Conservation (phyloP, 805 yeast genomes). For the Yarrowia keelungensis region DNA sequence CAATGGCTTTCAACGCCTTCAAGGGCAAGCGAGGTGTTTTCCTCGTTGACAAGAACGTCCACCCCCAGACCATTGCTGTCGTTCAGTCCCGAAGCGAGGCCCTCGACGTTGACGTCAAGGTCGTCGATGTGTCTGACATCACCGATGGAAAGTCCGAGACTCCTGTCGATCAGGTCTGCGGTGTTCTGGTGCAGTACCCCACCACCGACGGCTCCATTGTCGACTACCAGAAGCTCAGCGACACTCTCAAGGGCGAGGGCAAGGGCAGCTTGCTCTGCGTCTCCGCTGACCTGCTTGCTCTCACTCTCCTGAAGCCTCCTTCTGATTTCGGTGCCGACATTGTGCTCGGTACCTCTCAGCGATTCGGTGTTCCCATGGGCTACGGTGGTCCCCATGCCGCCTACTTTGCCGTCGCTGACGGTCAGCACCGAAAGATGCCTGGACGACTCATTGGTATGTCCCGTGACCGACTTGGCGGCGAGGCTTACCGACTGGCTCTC, state of each 20-base stretch:
- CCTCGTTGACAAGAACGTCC: constrained; percentile 77
- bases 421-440: constrained; percentile 89
- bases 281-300: constrained; percentile 91
- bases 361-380: constrained; percentile 98
- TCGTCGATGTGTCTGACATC: constrained; percentile 60
- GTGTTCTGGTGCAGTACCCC: constrained; percentile 90
- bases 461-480: constrained; percentile 86
- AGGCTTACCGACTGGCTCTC: constrained; percentile 89
- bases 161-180: constrained; percentile 61
- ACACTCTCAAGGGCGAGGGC: constrained; percentile 70
- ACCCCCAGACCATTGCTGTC: constrained; percentile 86
- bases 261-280: constrained; percentile 69
- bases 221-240: constrained; percentile 63
- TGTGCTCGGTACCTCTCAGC: constrained; percentile 89
- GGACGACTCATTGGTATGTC: constrained; percentile 95
- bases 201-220: constrained; percentile 77
- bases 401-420: constrained; percentile 85
- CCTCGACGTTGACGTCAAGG: constrained; percentile 67
- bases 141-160: constrained; percentile 51
- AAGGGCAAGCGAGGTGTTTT: constrained; percentile 72
- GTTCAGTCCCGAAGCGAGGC: constrained; percentile 79
- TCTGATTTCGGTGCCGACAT: constrained; percentile 88
- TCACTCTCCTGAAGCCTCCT: constrained; percentile 86
- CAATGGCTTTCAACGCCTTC: constrained; percentile 70
- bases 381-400: constrained; percentile 99